Conservation (phyloP, 768 basidiomycete species). For the Boletellus emodensis region DNA sequence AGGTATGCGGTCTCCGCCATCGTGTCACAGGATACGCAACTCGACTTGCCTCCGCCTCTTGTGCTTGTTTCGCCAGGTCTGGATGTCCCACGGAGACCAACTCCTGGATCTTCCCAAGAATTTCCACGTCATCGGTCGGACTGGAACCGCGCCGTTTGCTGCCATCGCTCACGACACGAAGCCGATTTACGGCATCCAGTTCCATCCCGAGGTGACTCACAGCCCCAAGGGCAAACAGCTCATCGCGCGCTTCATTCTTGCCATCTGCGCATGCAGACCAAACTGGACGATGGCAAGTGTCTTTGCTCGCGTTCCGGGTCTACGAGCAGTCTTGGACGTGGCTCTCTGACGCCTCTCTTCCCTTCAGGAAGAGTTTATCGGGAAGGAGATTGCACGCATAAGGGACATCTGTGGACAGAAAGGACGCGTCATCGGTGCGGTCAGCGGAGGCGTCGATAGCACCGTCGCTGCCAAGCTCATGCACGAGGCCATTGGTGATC, state of each 20-base stretch:
- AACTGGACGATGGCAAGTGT: conserved; percentile 90
- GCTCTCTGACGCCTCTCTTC: not conserved
- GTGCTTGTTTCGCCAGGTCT: conserved; percentile 63
- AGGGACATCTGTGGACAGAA: conserved; percentile 90
- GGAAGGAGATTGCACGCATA: conserved; percentile 92
- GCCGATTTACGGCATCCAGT: conserved; percentile 94
- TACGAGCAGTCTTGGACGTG: not conserved
- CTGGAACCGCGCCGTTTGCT: conserved; percentile 84
- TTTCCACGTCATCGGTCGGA: conserved; percentile 87
- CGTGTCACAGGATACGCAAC: not conserved
- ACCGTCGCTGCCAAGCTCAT: conserved; percentile 98
- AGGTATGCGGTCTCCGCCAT: conserved; percentile 44
- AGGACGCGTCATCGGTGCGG: conserved; percentile 96
- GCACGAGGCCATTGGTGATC: conserved; percentile 98
- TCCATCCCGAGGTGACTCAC: conserved; percentile 98
- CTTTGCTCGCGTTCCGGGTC: conserved; percentile 1
- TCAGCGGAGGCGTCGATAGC: conserved; percentile 96
- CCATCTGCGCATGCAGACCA: conserved; percentile 74
- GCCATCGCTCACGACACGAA: conserved; percentile 89
- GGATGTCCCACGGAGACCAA: conserved; percentile 99
- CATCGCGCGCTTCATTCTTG: conserved; percentile 77
- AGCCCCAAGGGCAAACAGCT: conserved; percentile 86
- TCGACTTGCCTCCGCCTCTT: not conserved
- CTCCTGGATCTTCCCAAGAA: conserved; percentile 73
- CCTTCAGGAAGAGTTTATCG: conserved; percentile 89